phyloP scores from a whole-genome alignment of 257 asterid species.

The Forsythia suspensa region DNA sequence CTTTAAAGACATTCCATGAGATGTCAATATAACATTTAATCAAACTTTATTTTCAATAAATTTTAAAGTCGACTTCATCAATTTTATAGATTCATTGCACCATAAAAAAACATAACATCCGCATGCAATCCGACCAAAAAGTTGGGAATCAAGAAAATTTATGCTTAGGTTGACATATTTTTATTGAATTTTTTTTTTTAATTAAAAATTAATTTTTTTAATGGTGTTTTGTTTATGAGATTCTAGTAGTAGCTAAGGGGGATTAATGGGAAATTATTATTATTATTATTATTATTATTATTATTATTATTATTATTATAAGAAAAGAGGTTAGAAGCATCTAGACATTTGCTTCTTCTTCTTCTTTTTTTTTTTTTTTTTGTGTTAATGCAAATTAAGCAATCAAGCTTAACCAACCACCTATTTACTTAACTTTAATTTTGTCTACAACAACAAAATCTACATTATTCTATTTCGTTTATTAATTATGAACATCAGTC shows the following conservation, averaged over 20 bases:
- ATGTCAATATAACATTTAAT: neutral
- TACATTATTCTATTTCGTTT: neutral
- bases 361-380: conserved; percentile 24
- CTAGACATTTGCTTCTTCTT: conserved; percentile 7
- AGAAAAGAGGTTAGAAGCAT: conserved; percentile 22
- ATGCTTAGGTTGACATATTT: conserved; percentile 3
- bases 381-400: conserved; percentile 20
- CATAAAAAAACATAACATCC: neutral
- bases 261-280: neutral
- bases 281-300: conserved; percentile 15
- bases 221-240: conserved; percentile 6
- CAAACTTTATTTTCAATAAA: neutral
- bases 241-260: conserved; percentile 13
- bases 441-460: conserved; percentile 3
- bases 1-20: conserved; percentile 11
- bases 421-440: neutral
- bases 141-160: conserved; percentile 13
- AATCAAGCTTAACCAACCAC: conserved; percentile 30
- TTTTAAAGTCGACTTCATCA: neutral
- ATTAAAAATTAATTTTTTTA: conserved; percentile 9
- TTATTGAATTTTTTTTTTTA: conserved; percentile 1
- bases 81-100: neutral
- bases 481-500: neutral
- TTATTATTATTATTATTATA: conserved; percentile 16
- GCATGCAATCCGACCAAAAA: conserved; percentile 24